Evolutionary conservation across 768 basidiomycete species (phyloP).

Genomic region (Lentinula lateritia): DNA sequence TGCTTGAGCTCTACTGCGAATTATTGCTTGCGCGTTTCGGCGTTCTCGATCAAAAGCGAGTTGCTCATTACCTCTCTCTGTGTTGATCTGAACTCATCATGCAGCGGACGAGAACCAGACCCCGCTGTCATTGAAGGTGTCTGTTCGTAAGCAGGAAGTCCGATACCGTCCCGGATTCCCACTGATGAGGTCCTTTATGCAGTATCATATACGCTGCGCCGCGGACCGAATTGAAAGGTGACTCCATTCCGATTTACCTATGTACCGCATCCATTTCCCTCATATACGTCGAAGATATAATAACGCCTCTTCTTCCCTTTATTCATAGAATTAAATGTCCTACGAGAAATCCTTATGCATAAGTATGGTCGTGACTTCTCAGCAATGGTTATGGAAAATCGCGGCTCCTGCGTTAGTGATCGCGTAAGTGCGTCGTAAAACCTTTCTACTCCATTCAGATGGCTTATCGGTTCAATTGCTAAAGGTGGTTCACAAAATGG

Average conservation of each 20-base stretch:
- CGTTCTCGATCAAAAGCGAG: constrained; percentile 83
- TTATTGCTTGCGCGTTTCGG: constrained; percentile 90
- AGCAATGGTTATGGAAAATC: constrained; percentile 80
- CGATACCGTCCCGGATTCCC: background rate
- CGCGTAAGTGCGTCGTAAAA: constrained; percentile 47
- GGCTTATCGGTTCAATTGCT: background rate
- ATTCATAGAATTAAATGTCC: constrained; percentile 70
- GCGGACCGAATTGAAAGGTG: constrained; percentile 86
- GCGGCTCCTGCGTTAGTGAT: constrained; percentile 72
- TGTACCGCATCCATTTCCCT: background rate
- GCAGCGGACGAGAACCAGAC: constrained; percentile 68
- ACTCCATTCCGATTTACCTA: background rate
- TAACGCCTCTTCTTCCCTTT: background rate
- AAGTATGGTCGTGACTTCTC: constrained; percentile 94
- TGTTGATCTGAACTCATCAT: constrained; percentile 9
- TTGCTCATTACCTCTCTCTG: constrained; percentile 4
- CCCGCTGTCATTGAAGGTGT: constrained; percentile 84
- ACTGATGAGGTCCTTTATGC: background rate
- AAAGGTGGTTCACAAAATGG: constrained; percentile 74
- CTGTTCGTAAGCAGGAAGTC: constrained; percentile 27
- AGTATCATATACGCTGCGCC: constrained; percentile 89
- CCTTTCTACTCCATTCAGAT: background rate
- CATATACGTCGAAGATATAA: background rate
- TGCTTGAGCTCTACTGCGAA: constrained; percentile 93
- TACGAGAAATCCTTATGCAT: constrained; percentile 93